Base-by-base conservation (phyloP, 2,329 filamentous ascomycete species). In the Pseudonectria buxi region DNA sequence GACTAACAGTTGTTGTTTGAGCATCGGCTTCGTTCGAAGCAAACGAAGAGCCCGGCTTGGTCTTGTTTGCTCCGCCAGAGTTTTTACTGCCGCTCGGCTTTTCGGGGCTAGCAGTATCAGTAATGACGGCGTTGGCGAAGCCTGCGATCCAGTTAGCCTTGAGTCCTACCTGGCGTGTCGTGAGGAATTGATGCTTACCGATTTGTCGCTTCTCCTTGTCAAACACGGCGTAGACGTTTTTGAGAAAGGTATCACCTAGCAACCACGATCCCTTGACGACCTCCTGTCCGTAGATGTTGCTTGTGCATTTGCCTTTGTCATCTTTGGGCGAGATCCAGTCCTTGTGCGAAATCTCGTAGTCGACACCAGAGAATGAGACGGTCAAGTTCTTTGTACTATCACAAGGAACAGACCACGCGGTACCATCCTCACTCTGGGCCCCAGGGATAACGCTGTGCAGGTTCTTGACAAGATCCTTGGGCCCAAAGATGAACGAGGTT, bases 161-260 rank as follows among this genome's bases (percentile, higher is more conserved):
- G 0, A 25, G 10, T 27, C 15, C 13, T n/a, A 1, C 7, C 3
- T 2, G 13, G 1, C 4, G 10, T 24, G 11, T 13, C 24, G 1
- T 18, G 4, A 6, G 11, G 7, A n/a, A n/a, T n/a, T n/a, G n/a
- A n/a, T 31, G 56, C 68, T 55, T 56, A 74, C 81, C 83, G 45
- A 88, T 76, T 33, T 72, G 73, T 28, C 59, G 62, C 45, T 78
- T 54, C 43, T 90, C 86, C 35, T 76, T 76, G 57, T 95, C 88
- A 56, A 94, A 94, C 15, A 92, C 81, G 2, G 78, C 70, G 55
- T 94, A 94, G 12, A 94, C 87, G 49, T 94, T 94, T 65, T 94
- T 94, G 42, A 95, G 63, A 50, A 94, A 94, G 1, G 83, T 76
- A 46, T 88, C 87, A 2, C 88, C 88, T 1, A 94, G 61, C n/a